phyloP scores from a whole-genome alignment of 768 basidiomycete species.

The Russula virescens region DNA sequence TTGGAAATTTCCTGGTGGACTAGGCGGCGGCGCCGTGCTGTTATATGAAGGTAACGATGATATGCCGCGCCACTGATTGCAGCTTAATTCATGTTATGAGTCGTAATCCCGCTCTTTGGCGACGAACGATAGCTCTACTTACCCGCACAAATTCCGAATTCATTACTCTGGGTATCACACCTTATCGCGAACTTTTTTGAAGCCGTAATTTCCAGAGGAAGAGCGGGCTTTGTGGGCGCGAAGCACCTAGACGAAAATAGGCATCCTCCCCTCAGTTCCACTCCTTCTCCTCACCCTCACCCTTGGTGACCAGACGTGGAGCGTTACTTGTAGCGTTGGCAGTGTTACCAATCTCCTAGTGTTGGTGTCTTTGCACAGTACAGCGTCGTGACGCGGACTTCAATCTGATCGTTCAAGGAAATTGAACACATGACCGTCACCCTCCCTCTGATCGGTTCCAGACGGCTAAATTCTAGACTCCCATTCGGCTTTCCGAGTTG shows the following conservation, averaged over 20 bases:
- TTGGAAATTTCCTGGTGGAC: constrained; percentile 9
- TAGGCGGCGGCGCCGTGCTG: neutral
- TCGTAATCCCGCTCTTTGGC: constrained; percentile 3
- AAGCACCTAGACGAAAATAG: neutral
- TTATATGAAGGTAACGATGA: neutral
- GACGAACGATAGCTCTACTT: neutral
- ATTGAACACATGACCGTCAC: constrained; percentile 47
- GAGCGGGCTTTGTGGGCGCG: neutral
- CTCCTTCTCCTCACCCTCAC: neutral
- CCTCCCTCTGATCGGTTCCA: neutral
- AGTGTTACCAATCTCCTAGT: neutral
- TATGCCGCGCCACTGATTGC: constrained; percentile 15
- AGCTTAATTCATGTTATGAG: constrained; percentile 1
- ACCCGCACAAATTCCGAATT: neutral
- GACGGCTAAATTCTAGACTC: constrained; percentile 25
- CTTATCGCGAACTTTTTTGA: neutral
- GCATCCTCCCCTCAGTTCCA: neutral
- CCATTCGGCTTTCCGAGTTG: constrained; percentile 32
- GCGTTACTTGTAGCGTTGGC: neutral
- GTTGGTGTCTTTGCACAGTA: neutral
- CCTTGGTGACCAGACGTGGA: neutral
- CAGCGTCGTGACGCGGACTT: constrained; percentile 32
- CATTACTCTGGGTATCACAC: neutral
- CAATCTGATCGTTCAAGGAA: constrained; percentile 48
- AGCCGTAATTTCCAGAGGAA: neutral